A percentile compares a stretch with the other conserved stretches of the same genome.
These are phyloP conservation scores for Alloteropsis semialata DNA, from an alignment of 176 grass and related monocot genomes.

Conservation along the genomic window DNA sequence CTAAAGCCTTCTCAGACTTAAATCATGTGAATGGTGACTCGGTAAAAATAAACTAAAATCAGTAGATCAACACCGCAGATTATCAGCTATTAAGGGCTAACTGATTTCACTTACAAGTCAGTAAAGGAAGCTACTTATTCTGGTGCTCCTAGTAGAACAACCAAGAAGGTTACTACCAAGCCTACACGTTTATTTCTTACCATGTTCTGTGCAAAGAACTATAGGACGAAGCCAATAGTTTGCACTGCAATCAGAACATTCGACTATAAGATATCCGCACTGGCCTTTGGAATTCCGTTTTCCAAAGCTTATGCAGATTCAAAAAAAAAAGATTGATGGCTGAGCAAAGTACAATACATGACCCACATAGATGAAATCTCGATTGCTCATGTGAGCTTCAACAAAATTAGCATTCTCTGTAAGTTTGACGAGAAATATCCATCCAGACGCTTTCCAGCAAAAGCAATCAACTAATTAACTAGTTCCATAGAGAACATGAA, in stretches of 20 bases:
- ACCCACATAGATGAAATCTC: neutral
- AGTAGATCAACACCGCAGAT: neutral
- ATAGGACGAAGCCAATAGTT: neutral
- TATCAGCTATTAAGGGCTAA: neutral
- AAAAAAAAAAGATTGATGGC: neutral
- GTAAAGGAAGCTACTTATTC: neutral
- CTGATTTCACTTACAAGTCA: slow-evolving; percentile 3
- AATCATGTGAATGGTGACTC: slow-evolving; percentile 8
- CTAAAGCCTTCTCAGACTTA: neutral
- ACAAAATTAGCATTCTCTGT: neutral
- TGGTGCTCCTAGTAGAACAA: neutral
- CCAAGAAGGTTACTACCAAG: neutral
- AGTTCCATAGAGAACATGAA: neutral
- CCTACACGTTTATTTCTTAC: slow-evolving; percentile 18
- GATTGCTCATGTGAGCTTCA: slow-evolving; percentile 4
- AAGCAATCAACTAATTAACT: neutral
- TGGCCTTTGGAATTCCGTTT: neutral
- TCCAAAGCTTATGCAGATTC: neutral
- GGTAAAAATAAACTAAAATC: neutral
- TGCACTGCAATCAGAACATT: neutral
- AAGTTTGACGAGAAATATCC: neutral
- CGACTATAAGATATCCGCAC: slow-evolving; percentile 8
- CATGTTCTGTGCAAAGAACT: neutral
- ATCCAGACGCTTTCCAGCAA: slow-evolving; percentile 10
- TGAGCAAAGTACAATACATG: slow-evolving; percentile 17